Evolutionary conservation across 768 basidiomycete genomes (phyloP).

Genomic region (Trametes villosa): DNA sequence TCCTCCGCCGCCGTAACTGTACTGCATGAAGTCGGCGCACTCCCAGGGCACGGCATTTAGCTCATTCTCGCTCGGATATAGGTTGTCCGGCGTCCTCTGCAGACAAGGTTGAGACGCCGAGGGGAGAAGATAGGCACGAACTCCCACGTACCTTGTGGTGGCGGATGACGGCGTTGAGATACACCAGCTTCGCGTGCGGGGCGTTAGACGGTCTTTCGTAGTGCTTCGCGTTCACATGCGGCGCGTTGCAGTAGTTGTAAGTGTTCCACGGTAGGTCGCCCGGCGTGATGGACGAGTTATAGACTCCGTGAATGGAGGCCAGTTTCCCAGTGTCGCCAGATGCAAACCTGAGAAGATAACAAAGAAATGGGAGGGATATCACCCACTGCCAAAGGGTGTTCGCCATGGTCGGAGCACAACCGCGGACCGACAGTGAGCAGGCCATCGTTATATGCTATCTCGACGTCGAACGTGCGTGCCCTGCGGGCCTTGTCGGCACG

Average conservation of each 20-base stretch:
- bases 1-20: slow-evolving; percentile 42
- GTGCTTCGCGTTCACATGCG: slow-evolving; percentile 50
- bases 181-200: slow-evolving; percentile 40
- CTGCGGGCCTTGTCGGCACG: not conserved
- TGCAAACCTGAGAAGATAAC: not conserved
- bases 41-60: slow-evolving; percentile 47
- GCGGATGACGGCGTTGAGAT: slow-evolving; percentile 47
- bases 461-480: slow-evolving; percentile 6
- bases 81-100: slow-evolving; percentile 54
- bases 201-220: slow-evolving; percentile 38
- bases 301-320: slow-evolving; percentile 40
- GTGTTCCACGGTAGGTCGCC: slow-evolving; percentile 49
- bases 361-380: slow-evolving; percentile 3
- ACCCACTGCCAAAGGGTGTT: slow-evolving; percentile 6
- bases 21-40: slow-evolving; percentile 43
- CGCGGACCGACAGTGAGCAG: not conserved
- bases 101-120: not conserved
- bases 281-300: slow-evolving; percentile 50
- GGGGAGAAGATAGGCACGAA: not conserved
- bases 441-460: not conserved
- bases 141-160: slow-evolving; percentile 48
- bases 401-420: slow-evolving; percentile 28
- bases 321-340: slow-evolving; percentile 12
- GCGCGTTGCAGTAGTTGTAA: slow-evolving; percentile 59
- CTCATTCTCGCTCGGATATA: slow-evolving; percentile 47